Evolutionary conservation across 371 early-diverging fungal genomes (phyloP), one percentile per base, ranked within the genome.

Genomic region (Mortierella sp.): DNA sequence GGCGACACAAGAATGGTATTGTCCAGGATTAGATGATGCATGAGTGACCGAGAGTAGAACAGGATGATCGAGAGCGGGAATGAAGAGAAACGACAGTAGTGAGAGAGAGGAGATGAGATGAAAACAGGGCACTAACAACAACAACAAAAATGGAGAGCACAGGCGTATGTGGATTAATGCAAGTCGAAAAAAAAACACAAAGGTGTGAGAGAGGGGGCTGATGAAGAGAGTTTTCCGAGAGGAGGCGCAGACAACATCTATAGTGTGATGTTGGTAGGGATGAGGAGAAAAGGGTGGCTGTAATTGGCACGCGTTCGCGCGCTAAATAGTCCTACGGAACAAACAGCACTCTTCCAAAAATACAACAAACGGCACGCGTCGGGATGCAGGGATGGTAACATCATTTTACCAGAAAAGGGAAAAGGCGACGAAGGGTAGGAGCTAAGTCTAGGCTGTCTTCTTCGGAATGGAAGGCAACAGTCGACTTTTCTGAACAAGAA

Each of bases 131-230:
- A 18, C 8, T 21, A 41, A 41, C 16, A 38, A 68, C 21, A 65
- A 49, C 49, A 49, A 49, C 18, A 68, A 68, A 21, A 24, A 7
- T 6, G 7, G 41, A 18, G 68, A 68, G 68, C 41, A 24, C 68
- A 68, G 21, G 11, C 38, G 41, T 51, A 14, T 41, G 68, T 7
- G 41, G 68, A 68, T 38, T 68, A 11, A 68, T 14, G 24, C 35
- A 10, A 41, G 43, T 21, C 6, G 41, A 21, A 41, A 41, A 35
- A 18, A 2, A 38, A 14, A 21, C 1, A 7, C 35, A 7, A 63
- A 29, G 60, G 6, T 82, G 80, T 41, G 71, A 74, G 49, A 24
- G 77, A 41, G 35, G 68, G 68, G 68, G 68, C 68, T 68, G 68
- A 68, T 6, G 24, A 68, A 41, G 11, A 24, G 4, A 24, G 38